Percentiles rank a stretch among this genome's conserved stretches.
phyloP scores from a whole-genome alignment of 768 basidiomycete genomes.

The Floccularia luteovirens region DNA sequence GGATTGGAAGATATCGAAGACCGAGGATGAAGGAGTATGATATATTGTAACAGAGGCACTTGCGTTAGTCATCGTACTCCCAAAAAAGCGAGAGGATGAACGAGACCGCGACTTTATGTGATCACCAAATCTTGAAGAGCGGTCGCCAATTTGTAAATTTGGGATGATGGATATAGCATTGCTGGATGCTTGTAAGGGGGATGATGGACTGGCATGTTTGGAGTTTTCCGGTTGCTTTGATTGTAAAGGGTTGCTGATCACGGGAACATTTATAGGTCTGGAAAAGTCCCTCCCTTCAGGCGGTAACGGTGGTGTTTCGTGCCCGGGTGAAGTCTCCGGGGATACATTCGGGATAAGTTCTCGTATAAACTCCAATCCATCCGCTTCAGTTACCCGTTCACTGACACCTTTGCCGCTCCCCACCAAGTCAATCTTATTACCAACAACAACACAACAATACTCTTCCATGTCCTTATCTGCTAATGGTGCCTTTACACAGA shows the following conservation, averaged over 20 bases:
- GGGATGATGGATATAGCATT: constrained; percentile 32
- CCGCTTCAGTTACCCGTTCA: constrained; percentile 23
- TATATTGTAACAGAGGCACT: constrained; percentile 41
- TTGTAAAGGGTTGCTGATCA: no score
- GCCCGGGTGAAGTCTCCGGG: neutral
- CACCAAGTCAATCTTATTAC: constrained; percentile 70
- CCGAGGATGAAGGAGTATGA: constrained; percentile 75
- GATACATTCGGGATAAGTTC: constrained; percentile 13
- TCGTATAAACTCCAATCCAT: constrained; percentile 41
- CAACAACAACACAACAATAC: constrained; percentile 70
- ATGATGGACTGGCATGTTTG: neutral
- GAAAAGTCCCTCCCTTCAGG: neutral
- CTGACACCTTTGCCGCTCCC: constrained; percentile 10
- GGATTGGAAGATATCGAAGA: constrained; percentile 55
- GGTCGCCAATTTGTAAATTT: constrained; percentile 6
- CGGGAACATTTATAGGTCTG: no score
- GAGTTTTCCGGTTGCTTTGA: no score
- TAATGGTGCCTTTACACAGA: constrained; percentile 59
- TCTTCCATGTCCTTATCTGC: constrained; percentile 51
- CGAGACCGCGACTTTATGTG: constrained; percentile 38
- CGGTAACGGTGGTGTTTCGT: neutral
- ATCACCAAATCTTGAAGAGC: constrained; percentile 10
- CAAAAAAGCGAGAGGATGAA: constrained; percentile 31
- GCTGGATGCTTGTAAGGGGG: neutral
- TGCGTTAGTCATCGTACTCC: constrained; percentile 49